These are phyloP conservation scores for Inosperma sp. DNA, from an alignment of 768 basidiomycete genomes.

Conservation along the genomic window DNA sequence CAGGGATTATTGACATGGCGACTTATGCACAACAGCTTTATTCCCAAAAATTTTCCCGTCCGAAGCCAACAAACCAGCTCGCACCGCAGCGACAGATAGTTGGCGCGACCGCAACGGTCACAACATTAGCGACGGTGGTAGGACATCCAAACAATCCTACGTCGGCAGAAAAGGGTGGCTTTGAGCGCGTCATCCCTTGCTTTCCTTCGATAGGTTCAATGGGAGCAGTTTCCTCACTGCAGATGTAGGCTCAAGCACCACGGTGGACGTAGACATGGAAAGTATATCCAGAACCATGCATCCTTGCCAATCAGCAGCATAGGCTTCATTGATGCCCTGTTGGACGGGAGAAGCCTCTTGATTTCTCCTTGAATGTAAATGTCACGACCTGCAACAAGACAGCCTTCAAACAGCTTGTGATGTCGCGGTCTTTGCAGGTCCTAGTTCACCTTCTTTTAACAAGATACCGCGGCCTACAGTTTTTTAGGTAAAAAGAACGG, in stretches of 20 bases:
- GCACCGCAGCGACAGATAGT: constrained; percentile 91
- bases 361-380: constrained; percentile 98
- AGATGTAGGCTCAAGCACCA: constrained; percentile 97
- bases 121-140: constrained; percentile 96
- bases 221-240: constrained; percentile 96
- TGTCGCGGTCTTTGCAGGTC: constrained; percentile 99
- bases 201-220: constrained; percentile 98
- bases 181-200: constrained; percentile 95
- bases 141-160: constrained; percentile 98
- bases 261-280: constrained; percentile 99
- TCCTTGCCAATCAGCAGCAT: constrained; percentile 86
- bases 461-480: constrained; percentile 87
- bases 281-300: constrained; percentile 81
- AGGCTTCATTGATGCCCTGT: constrained; percentile 94
- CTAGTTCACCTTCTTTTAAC: constrained; percentile 99
- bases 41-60: constrained; percentile 86
- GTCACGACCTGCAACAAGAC: constrained; percentile 94
- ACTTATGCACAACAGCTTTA: constrained; percentile 95
- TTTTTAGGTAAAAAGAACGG: no score
- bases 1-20: constrained; percentile 99
- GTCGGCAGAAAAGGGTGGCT: constrained; percentile 98
- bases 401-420: constrained; percentile 99
- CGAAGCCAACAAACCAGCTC: constrained; percentile 90
- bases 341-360: constrained; percentile 93
- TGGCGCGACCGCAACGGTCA: constrained; percentile 96